phyloP scores from a whole-genome alignment of 2,329 filamentous ascomycete genomes.

The Pseudogymnoascus sp. region DNA sequence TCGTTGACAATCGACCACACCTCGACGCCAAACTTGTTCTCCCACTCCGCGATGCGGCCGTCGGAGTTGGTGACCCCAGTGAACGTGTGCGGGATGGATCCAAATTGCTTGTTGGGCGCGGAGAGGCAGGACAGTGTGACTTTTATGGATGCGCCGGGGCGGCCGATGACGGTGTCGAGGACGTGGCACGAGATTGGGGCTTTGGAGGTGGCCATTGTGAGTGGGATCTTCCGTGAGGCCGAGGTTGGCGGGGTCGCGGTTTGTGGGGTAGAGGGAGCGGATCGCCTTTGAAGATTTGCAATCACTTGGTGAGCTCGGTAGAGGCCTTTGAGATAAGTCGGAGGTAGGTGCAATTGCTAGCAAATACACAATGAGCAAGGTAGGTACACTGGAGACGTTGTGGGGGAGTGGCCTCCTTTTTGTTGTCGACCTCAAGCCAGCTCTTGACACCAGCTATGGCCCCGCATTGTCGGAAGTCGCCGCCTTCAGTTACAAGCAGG shows the following conservation, averaged over 20 bases:
- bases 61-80: conserved; percentile 64
- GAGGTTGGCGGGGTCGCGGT: not conserved
- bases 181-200: conserved; percentile 78
- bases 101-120: conserved; percentile 26
- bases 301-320: not conserved
- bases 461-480: conserved; percentile 3
- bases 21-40: conserved; percentile 26
- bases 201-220: conserved; percentile 13
- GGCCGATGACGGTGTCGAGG: conserved; percentile 70
- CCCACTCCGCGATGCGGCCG: conserved; percentile 65
- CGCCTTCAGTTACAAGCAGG: not conserved
- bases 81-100: conserved; percentile 41
- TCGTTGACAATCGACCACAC: conserved; percentile 3
- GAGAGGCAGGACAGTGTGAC: conserved; percentile 38
- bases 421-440: not conserved
- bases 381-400: not conserved
- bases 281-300: not conserved
- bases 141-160: conserved; percentile 55
- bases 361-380: not conserved
- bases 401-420: not conserved
- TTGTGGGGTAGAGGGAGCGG: not conserved
- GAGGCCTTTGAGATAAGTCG: not conserved
- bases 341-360: not conserved
- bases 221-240: not conserved
- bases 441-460: not conserved